Evolutionary conservation across 192 early-diverging fungal species (phyloP).

Genomic region (Entomortierella beljakovae): DNA sequence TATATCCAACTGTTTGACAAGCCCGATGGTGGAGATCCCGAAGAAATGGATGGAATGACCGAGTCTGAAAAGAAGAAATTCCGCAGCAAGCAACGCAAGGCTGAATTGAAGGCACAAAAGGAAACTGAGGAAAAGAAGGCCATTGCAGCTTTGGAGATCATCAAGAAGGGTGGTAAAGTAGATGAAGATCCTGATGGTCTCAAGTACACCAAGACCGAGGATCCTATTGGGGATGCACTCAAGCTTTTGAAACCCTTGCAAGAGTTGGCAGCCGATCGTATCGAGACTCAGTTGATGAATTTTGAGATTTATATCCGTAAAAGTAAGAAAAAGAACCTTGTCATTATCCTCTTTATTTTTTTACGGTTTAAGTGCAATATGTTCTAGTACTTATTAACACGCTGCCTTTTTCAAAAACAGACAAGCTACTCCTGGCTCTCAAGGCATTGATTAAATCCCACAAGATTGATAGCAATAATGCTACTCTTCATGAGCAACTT

Average conservation of each 20-base stretch:
- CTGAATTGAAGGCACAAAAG: slow-evolving; percentile 71
- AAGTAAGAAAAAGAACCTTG: slow-evolving; percentile 47
- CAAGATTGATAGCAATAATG: slow-evolving; percentile 56
- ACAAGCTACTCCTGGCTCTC: slow-evolving; percentile 76
- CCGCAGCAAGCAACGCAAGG: slow-evolving; percentile 80
- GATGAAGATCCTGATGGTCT: slow-evolving; percentile 82
- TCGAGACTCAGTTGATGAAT: slow-evolving; percentile 74
- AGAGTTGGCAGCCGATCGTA: slow-evolving; percentile 59
- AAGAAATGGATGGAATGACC: slow-evolving; percentile 62
- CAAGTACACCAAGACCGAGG: slow-evolving; percentile 70
- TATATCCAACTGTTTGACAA: slow-evolving; percentile 45
- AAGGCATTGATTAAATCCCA: slow-evolving; percentile 65
- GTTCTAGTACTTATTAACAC: not conserved
- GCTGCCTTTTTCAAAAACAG: slow-evolving; percentile 28
- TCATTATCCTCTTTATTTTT: not conserved
- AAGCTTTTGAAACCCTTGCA: slow-evolving; percentile 82
- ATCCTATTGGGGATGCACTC: slow-evolving; percentile 80
- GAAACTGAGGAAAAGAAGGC: slow-evolving; percentile 63
- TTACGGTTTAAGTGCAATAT: not conserved
- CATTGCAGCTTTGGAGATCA: slow-evolving; percentile 55
- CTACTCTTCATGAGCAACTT: slow-evolving; percentile 59
- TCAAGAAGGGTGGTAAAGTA: slow-evolving; percentile 61
- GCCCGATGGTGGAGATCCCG: slow-evolving; percentile 48
- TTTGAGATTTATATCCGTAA: slow-evolving; percentile 76
- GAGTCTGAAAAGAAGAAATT: slow-evolving; percentile 84